phyloP scores from a whole-genome alignment of 805 yeast genomes.

The Sugiyamaella lignohabitans region DNA sequence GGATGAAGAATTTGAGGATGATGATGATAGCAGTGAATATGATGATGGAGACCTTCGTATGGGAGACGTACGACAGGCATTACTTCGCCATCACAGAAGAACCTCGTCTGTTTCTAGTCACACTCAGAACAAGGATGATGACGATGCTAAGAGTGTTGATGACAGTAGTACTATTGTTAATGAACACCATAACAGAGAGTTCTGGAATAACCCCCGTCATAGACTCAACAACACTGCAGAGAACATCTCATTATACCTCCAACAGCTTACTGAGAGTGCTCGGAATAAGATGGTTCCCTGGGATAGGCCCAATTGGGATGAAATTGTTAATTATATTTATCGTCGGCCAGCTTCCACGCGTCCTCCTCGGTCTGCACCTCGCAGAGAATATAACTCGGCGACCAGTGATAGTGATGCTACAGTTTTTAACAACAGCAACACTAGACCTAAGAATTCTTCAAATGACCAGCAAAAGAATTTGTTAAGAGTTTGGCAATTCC shows the following conservation, averaged over 20 bases:
- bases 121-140: neutral
- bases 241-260: slow-evolving; percentile 16
- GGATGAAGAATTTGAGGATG: slow-evolving; percentile 22
- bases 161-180: neutral
- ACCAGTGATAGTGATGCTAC: slow-evolving; percentile 20
- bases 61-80: slow-evolving; percentile 8
- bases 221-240: slow-evolving; percentile 13
- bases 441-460: neutral
- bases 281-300: slow-evolving; percentile 14
- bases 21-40: slow-evolving; percentile 7
- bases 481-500: slow-evolving; percentile 16
- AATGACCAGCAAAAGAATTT: slow-evolving; percentile 8
- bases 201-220: neutral
- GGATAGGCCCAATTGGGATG: slow-evolving; percentile 21
- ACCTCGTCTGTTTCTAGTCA: neutral
- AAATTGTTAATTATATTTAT: slow-evolving; percentile 15
- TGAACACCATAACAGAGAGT: neutral
- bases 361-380: no score
- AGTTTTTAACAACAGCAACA: slow-evolving; percentile 3
- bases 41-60: slow-evolving; percentile 12
- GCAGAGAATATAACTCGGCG: neutral
- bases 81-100: neutral
- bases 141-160: neutral
- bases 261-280: slow-evolving; percentile 17
- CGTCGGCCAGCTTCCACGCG: slow-evolving; percentile 2